Evolutionary conservation across 2,329 filamentous ascomycete species (phyloP), one percentile per base, ranked within the genome.

Genomic region (Ophiosphaerella narmari): DNA sequence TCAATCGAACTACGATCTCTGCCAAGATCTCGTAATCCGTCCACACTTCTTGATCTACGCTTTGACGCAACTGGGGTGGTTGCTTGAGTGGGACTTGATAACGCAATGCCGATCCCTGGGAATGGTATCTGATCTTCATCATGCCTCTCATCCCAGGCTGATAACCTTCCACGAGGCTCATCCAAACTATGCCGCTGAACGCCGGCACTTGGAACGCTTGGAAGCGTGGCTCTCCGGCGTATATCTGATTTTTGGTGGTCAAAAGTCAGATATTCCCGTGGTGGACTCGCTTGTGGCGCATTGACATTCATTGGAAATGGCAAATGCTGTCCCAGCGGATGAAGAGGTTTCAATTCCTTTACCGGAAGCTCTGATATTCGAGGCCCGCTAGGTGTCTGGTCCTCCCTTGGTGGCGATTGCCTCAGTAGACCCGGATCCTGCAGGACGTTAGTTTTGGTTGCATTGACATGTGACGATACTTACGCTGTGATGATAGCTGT

Each of bases 241-340:
- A 63, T 36, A 7, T 63, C 56, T 6, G 59, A 59, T 14, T 60
- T 50, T 12, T 65, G 57, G 14, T 43, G 45, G 24, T 71, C 62
- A 43, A 73, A 72, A 18, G 57, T 67, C 39, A 72, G 58, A 43
- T 73, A 73, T 32, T 72, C 65, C 24, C 68, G 62, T 7, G 64
- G 67, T 34, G 71, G 69, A 49, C 67, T 73, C 7, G 59, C 52
- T 45, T 69, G 65, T 14, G 72, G 70, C 7, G 71, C 71, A 46
- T 74, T 74, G 37, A 74, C 70, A 39, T 74, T 74, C 72, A 74
- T 74, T 1, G 72, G 72, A 43, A 72, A 74, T 1, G 72, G 72
- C 7, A 74, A 62, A 37, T 72, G 69, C 38, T 66, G 63, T 24
- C 66, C 67, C 9, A 72, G 52, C 7, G 71, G 70, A 49, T 73